Conservation (phyloP, 1,284 basidiomycete genomes). For the Pseudozyma hubeiensis region DNA sequence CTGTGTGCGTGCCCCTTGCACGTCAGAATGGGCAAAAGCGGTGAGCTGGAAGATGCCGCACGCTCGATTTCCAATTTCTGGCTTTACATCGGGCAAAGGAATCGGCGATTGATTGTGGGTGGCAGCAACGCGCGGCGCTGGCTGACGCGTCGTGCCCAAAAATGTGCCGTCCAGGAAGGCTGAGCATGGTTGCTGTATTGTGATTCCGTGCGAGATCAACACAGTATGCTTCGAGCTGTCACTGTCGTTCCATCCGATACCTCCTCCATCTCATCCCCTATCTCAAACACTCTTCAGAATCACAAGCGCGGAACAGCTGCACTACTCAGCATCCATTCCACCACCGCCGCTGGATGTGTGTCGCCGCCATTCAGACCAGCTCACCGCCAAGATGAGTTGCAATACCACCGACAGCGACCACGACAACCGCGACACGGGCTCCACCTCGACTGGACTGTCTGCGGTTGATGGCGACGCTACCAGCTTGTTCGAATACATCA, state of each 20-base stretch:
- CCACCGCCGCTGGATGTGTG: conserved; percentile 4
- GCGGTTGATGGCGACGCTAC: conserved; percentile 50
- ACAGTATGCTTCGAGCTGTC: not conserved
- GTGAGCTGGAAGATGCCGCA: conserved; percentile 32
- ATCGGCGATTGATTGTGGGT: not conserved
- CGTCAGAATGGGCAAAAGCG: conserved; percentile 2
- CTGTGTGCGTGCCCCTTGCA: not conserved
- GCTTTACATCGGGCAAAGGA: not conserved
- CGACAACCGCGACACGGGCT: conserved; percentile 34
- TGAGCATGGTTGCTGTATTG: too few species aligned
- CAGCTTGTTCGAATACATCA: conserved; percentile 62
- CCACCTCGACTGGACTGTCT: conserved; percentile 20
- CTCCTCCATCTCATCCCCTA: conserved; percentile 1
- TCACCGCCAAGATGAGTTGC: conserved; percentile 34
- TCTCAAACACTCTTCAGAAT: not conserved
- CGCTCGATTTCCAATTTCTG: not conserved
- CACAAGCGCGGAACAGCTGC: not conserved
- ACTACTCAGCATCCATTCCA: not conserved
- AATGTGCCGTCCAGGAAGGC: too few species aligned
- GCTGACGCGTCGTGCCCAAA: conserved; percentile 22
- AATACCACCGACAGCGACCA: conserved; percentile 33
- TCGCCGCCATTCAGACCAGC: not conserved
- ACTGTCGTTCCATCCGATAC: not conserved
- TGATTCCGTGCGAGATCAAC: conserved; percentile 21
- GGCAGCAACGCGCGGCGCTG: conserved; percentile 6